phyloP scores from a whole-genome alignment of 2,329 filamentous ascomycete genomes.

The Botryotinia globosa region DNA sequence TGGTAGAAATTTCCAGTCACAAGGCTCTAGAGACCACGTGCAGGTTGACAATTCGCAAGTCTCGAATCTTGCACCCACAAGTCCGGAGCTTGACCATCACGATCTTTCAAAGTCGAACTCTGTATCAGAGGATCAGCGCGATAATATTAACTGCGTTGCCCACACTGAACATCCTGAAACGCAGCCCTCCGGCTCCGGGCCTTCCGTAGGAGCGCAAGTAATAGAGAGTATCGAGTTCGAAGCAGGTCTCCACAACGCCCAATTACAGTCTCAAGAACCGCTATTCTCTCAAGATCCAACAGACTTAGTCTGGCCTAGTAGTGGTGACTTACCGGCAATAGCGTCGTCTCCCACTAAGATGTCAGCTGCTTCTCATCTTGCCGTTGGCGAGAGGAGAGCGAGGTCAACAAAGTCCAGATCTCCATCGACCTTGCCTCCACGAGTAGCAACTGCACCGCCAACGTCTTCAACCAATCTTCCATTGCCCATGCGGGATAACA shows the following conservation, averaged over 20 bases:
- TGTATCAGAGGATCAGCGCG: background rate
- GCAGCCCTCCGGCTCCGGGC: background rate
- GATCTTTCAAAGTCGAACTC: background rate
- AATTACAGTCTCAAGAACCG: background rate
- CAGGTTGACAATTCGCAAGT: slow-evolving; percentile 3
- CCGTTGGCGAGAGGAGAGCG: slow-evolving; percentile 3
- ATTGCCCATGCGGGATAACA: slow-evolving; percentile 14
- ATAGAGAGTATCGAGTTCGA: slow-evolving; percentile 12
- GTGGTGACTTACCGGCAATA: background rate
- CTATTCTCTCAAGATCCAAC: background rate
- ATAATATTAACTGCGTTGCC: background rate
- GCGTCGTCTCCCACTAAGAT: background rate
- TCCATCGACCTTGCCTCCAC: slow-evolving; percentile 14
- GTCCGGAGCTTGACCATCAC: too few relatives aligned
- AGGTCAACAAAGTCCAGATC: slow-evolving; percentile 17
- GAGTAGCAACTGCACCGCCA: slow-evolving; percentile 6
- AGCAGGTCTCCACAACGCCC: background rate
- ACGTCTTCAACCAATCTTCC: background rate
- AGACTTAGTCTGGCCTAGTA: background rate
- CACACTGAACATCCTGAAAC: background rate
- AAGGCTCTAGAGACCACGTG: slow-evolving; percentile 9
- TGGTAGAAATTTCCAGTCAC: background rate
- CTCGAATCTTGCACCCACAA: background rate
- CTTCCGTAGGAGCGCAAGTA: background rate
- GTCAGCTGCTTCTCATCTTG: slow-evolving; percentile 6